These are phyloP conservation scores for Rubus idaeus DNA, from an alignment of 306 rosid genomes.

Conservation along the genomic window DNA sequence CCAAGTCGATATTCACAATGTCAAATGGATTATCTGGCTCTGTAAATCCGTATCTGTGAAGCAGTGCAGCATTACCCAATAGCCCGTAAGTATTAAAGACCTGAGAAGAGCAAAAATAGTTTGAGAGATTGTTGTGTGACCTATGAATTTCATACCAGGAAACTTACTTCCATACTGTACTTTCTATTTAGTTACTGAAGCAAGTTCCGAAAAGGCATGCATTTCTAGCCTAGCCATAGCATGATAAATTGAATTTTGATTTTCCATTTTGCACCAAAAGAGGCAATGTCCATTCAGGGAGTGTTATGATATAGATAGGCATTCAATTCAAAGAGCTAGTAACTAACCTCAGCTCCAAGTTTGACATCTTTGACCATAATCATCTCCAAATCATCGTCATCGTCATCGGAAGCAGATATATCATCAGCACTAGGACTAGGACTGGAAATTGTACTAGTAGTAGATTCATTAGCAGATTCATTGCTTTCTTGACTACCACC, in stretches of 20 bases:
- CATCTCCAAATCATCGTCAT: conserved; percentile 71
- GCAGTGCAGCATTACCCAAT: conserved; percentile 87
- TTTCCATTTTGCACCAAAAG: neutral
- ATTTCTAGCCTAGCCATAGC: neutral
- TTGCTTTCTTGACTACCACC: neutral
- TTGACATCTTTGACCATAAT: conserved; percentile 77
- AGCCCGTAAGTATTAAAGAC: conserved; percentile 86
- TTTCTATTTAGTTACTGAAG: too few species aligned
- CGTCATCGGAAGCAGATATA: conserved; percentile 20
- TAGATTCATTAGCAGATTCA: conserved; percentile 6
- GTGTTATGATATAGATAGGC: neutral
- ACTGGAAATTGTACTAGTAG: neutral
- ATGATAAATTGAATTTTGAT: neutral
- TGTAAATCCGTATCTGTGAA: conserved; percentile 89
- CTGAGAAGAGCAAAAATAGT: conserved; percentile 35
- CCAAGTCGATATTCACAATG: conserved; percentile 82
- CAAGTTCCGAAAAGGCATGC: neutral
- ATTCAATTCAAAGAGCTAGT: neutral
- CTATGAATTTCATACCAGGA: neutral
- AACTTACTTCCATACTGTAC: too few species aligned
- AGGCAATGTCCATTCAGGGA: neutral
- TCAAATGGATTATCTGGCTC: conserved; percentile 72
- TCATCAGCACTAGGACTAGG: neutral
- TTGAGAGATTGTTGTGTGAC: neutral
- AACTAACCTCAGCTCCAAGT: conserved; percentile 65